A percentile compares a stretch with the other conserved stretches of the same genome.
phyloP scores from a whole-genome alignment of 1,139 yeast species.

The Maudiozyma humilis region DNA sequence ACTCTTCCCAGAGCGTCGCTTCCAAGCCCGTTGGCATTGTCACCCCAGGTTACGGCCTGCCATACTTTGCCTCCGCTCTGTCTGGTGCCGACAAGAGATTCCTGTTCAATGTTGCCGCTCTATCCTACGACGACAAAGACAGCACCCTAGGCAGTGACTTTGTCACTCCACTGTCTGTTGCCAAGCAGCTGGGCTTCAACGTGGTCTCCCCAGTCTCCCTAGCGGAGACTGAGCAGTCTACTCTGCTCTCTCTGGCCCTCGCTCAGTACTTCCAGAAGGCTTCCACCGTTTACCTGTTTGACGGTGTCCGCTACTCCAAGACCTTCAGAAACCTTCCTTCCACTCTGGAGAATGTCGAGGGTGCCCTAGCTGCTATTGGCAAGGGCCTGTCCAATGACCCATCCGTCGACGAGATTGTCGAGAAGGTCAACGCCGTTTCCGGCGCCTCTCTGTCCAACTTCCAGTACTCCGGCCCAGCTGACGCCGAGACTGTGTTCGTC shows the following conservation, averaged over 20 bases:
- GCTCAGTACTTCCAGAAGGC: conserved; percentile 42
- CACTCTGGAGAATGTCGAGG: conserved; percentile 32
- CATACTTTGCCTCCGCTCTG: conserved; percentile 29
- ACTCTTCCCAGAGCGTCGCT: conserved; percentile 33
- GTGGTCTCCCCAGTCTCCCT: conserved; percentile 61
- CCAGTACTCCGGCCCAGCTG: conserved; percentile 54
- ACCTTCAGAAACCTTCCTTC: conserved; percentile 44
- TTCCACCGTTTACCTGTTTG: conserved; percentile 30
- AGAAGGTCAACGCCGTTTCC: conserved; percentile 55
- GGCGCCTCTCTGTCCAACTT: conserved; percentile 25
- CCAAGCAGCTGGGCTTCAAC: conserved; percentile 60
- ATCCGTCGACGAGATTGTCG: conserved; percentile 50
- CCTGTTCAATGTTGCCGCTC: conserved; percentile 64
- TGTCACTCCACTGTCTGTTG: conserved; percentile 52
- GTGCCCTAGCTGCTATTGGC: conserved; percentile 1
- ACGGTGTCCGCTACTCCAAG: conserved; percentile 64
- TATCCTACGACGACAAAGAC: conserved; percentile 52
- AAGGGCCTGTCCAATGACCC: conserved; percentile 40
- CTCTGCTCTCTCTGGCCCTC: conserved; percentile 59
- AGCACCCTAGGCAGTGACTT: conserved; percentile 58
- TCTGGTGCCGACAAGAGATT: conserved; percentile 36
- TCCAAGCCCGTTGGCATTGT: conserved; percentile 43
- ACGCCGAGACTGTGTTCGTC: conserved; percentile 66
- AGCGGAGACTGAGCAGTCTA: conserved; percentile 57
- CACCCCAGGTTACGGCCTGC: conserved; percentile 60